Base-by-base conservation (phyloP, 2,329 filamentous ascomycete species). In the Phaeomoniella chlamydospora region DNA sequence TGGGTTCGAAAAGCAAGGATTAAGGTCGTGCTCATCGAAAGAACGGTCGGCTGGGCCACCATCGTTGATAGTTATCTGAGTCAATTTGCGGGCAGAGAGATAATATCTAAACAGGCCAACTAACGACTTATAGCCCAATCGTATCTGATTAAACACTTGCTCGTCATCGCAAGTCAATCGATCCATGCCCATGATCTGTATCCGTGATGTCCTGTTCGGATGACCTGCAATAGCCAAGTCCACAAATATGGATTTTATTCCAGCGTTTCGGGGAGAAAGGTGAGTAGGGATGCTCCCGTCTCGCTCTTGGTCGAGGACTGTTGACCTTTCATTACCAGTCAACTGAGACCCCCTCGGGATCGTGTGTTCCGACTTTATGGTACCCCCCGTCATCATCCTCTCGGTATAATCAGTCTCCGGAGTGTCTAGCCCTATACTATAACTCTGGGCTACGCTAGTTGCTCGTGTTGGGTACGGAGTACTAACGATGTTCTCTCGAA, bases 91-190 rank as follows among this genome's bases (percentile, higher is more conserved):
- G 5, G 45, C 33, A 26, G 34, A 35, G 37, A 48, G 37, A n/a
- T 41, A 33, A 14, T 39, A 34, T n/a, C 41, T 34, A 3, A 17
- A 29, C 2, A 38, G n/a, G 16, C 44, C 42, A n/a, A 45, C 30
- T 5, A 49, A 37, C 18, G 35, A 37, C 10, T 33, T 31, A 36
- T 48, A 49, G 10, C 33, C 29, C 6, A 36, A 26, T 6, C 43
- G 44, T 29, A 49, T 34, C n/a, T 41, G 11, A 10, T 35, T 40
- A 39, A 48, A 49, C 19, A 49, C 41, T 5, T 38, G 34, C 22
- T 45, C 43, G 37, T 49, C 47, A 37, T 49, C 47, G 18, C 44
- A 48, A 17, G 33, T 31, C 16, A 38, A 41, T 16, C 43, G 43
- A 37, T 43, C 41, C 3, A 37, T 26, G 37, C 45, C 36, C 33